Conservation (phyloP, 768 basidiomycete species). For the Xerocomus brunneocitrinus region DNA sequence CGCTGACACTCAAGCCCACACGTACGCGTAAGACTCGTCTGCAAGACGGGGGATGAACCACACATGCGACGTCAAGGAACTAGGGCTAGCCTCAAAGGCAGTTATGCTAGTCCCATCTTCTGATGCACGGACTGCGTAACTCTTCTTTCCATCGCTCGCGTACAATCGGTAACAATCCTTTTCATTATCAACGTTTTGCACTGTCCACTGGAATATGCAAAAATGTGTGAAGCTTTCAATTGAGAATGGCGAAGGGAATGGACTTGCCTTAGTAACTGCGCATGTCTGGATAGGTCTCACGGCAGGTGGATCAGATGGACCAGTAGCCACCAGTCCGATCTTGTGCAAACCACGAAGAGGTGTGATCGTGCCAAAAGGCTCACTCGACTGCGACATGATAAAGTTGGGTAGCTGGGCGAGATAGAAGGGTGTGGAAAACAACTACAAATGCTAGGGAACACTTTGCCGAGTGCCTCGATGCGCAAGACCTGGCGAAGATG, state of each 20-base stretch:
- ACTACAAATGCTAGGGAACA: neutral
- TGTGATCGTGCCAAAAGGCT: neutral
- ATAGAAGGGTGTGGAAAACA: neutral
- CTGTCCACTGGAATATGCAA: conserved; percentile 1
- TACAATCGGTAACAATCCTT: conserved; percentile 1
- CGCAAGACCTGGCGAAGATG: neutral
- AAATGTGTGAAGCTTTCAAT: too few species aligned
- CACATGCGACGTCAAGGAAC: conserved; percentile 1
- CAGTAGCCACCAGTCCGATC: neutral
- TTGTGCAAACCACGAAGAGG: neutral
- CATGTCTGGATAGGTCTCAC: neutral
- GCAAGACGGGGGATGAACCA: conserved; percentile 1
- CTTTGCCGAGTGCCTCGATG: neutral
- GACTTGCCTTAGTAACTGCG: neutral
- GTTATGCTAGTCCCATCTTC: conserved; percentile 1
- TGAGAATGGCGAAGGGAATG: too few species aligned
- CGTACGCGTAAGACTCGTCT: neutral
- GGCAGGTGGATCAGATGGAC: neutral
- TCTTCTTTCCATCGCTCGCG: neutral
- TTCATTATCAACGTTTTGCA: conserved; percentile 1
- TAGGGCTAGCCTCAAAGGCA: neutral
- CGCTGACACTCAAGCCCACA: neutral
- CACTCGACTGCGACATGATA: neutral
- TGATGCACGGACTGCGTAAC: neutral
- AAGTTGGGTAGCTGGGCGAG: neutral